These are phyloP conservation scores for Trichomonas tenax DNA, from an alignment of 208 protist genomes.

Conservation along the genomic window DNA sequence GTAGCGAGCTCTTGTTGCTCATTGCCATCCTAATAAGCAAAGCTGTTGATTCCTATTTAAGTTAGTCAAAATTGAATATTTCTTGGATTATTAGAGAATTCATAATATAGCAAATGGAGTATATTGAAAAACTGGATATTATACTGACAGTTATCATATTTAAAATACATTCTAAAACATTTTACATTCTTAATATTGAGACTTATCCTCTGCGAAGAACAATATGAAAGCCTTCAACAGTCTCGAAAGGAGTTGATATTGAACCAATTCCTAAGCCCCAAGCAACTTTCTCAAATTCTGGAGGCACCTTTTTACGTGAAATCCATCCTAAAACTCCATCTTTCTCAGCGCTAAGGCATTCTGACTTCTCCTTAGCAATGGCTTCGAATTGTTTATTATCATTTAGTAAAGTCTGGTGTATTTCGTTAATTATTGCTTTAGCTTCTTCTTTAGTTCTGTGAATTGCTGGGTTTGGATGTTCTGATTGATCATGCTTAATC, in stretches of 20 bases:
- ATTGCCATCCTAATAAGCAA: no score
- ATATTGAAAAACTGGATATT: no score
- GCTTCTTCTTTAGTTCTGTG: not conserved
- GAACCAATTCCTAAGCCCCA: not conserved
- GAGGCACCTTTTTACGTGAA: not conserved
- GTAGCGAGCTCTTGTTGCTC: no score
- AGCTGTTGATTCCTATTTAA: no score
- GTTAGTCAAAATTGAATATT: no score
- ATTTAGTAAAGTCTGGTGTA: not conserved
- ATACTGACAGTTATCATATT: not conserved
- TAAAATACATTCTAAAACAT: not conserved
- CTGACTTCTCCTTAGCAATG: not conserved
- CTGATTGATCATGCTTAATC: not conserved
- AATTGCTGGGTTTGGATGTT: not conserved
- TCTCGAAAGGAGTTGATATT: not conserved
- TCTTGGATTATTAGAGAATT: no score
- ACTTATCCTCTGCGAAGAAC: not conserved
- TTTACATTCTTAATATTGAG: not conserved
- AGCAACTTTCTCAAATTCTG: not conserved
- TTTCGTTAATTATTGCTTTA: not conserved
- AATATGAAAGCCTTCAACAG: not conserved
- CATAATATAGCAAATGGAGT: no score
- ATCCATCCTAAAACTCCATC: slow-evolving; percentile 6
- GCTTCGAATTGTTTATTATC: not conserved
- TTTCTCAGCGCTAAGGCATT: not conserved